phyloP scores from a whole-genome alignment of 2,329 filamentous ascomycete genomes.

The Aspergillus cejpii region DNA sequence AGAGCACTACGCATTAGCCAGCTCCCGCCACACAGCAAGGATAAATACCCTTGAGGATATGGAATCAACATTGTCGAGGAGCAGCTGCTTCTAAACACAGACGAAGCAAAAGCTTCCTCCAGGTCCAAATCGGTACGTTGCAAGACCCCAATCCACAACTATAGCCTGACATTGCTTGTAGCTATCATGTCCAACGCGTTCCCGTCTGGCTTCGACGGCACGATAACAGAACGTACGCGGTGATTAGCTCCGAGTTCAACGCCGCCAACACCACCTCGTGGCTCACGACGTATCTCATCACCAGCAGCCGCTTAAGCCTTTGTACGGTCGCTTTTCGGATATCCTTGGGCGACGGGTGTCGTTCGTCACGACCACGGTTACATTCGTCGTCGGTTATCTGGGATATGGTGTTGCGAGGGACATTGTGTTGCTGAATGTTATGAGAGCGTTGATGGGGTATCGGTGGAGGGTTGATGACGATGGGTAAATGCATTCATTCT shows the following conservation, averaged over 20 bases:
- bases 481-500: slow-evolving; percentile 39
- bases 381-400: slow-evolving; percentile 59
- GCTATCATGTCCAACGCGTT: slow-evolving; percentile 61
- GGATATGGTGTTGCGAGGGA: slow-evolving; percentile 63
- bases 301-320: slow-evolving; percentile 62
- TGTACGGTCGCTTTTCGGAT: slow-evolving; percentile 67
- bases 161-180: slow-evolving; percentile 12
- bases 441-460: slow-evolving; percentile 64
- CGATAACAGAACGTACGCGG: slow-evolving; percentile 42
- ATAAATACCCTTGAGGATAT: not conserved
- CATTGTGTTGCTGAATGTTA: slow-evolving; percentile 64
- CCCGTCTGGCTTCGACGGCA: slow-evolving; percentile 49
- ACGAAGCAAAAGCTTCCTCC: slow-evolving; percentile 43
- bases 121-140: slow-evolving; percentile 45
- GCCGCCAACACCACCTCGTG: slow-evolving; percentile 43
- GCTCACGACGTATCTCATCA: slow-evolving; percentile 59
- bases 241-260: slow-evolving; percentile 45
- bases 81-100: slow-evolving; percentile 20
- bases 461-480: slow-evolving; percentile 62
- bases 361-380: slow-evolving; percentile 56
- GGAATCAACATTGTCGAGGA: slow-evolving; percentile 16
- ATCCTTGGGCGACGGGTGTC: slow-evolving; percentile 55
- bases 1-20: no score
- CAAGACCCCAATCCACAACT: not conserved
- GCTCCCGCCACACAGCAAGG: not conserved